Base-by-base conservation (phyloP, 1,284 basidiomycete species). In the Stereum hirsutum region DNA sequence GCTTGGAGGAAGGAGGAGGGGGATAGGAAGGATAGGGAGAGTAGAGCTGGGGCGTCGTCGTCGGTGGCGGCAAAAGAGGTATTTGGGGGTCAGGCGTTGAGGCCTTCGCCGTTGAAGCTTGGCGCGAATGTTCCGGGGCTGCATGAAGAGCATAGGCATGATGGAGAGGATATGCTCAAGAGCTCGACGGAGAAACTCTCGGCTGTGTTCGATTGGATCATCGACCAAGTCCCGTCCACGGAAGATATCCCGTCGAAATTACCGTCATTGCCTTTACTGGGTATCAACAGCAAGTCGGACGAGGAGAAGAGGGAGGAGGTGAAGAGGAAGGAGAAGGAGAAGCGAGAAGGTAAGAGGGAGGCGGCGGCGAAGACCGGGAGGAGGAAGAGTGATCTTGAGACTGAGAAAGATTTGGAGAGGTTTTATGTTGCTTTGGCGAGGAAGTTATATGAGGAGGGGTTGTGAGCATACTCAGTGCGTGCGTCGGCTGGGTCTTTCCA, bases 381-480 rank as follows among this genome's bases (percentile, higher is more conserved):
- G 49, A 41, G 30, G 27, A 55, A 48, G 48, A 71, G 69, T 38
- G 81, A 84, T 43, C 52, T 78, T 14, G 70, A 64, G 46, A 71
- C 66, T 43, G 78, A 78, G 60, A 67, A 70, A 49, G 82, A 86
- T 53, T 58, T 89, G 50, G 86, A 89, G 59, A 64, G 75, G 50
- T 85, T 90, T 57, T 89, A 88, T 55, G 66, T 89, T 31, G 81
- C 85, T 6, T 57, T 90, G 23, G 74, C 81, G 47, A 74, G 79
- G 57, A 88, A 83, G 61, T 59, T 90, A 61, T 88, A 88, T 52
- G 81, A 89, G 46, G 84, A 89, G 57, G 88, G 87, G 15, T 55
- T 89, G 52, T 89, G 30, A 39, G 19, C 30, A n/a, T 30, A 30
- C n/a, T n/a, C n/a, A n/a, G n/a, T n/a, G n/a, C n/a, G n/a, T n/a